Evolutionary conservation across 2,329 filamentous ascomycete genomes (phyloP).

Genomic region (Lachnellula occidentalis): DNA sequence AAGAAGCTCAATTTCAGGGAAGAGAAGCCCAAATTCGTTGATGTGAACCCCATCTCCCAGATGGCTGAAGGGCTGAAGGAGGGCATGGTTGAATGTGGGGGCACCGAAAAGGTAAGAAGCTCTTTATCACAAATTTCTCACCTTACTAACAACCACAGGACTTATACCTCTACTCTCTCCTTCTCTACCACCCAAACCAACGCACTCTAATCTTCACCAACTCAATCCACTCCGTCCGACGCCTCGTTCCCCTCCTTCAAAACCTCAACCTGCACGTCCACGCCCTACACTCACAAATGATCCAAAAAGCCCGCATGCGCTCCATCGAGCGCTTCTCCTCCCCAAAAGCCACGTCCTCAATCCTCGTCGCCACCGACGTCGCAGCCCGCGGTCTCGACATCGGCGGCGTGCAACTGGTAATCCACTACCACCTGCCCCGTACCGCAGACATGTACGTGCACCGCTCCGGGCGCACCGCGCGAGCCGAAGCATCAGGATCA

Average conservation of each 20-base stretch:
- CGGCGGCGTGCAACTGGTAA: slow-evolving; percentile 76
- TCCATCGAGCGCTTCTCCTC: slow-evolving; percentile 84
- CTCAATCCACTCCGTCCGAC: slow-evolving; percentile 86
- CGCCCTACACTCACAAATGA: slow-evolving; percentile 88
- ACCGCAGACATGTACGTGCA: slow-evolving; percentile 93
- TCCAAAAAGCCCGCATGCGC: slow-evolving; percentile 89
- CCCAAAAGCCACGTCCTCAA: slow-evolving; percentile 49
- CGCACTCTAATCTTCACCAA: slow-evolving; percentile 92
- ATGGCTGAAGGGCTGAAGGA: slow-evolving; percentile 85
- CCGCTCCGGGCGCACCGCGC: slow-evolving; percentile 87
- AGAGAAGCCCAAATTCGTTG: slow-evolving; percentile 81
- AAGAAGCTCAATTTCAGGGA: slow-evolving; percentile 85
- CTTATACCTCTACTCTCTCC: slow-evolving; percentile 82
- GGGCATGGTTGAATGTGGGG: slow-evolving; percentile 84
- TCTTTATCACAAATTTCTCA: no score
- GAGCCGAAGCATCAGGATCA: slow-evolving; percentile 69
- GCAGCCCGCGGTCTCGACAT: slow-evolving; percentile 93
- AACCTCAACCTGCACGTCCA: slow-evolving; percentile 72
- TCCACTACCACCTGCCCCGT: slow-evolving; percentile 94
- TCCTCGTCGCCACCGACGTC: slow-evolving; percentile 89
- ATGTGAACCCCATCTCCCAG: slow-evolving; percentile 81
- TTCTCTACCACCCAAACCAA: slow-evolving; percentile 74
- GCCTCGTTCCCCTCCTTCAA: slow-evolving; percentile 77
- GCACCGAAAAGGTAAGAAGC: slow-evolving; percentile 74
- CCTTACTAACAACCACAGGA: slow-evolving; percentile 48